Base-by-base conservation (phyloP, 2,329 filamentous ascomycete species). In the Amauroascus verrucosus region DNA sequence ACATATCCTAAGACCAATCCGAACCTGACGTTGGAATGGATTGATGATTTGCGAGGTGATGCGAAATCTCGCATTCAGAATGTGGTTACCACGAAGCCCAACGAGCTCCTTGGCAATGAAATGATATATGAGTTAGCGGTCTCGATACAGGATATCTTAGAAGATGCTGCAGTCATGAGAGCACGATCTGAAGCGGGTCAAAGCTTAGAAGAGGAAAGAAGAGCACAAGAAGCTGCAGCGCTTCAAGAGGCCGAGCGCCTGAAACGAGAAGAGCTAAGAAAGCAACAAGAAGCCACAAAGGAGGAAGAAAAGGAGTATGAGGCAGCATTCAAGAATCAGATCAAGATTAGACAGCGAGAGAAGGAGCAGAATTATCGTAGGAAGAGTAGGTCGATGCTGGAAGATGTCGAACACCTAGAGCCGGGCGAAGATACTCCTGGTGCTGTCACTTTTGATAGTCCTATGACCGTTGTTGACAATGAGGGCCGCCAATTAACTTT, bases 1-100 rank as follows among this genome's bases (percentile, higher is more conserved):
- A 95, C 90, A 0, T 97, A 97, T 66, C 93, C 91, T 3, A 95
- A 88, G 65, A 86, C 88, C 1, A 73, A 82, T 1, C 90, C 90
- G 1, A 72, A 88, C 9, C 71, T 95, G 13, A 81, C 78, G 3
- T 65, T 94, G 43, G 84, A 86, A 58, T 76, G 82, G 52, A 72
- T 82, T 40, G 74, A 76, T 24, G 76, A 79, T 43, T 73, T 95
- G 53, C 82, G 82, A 41, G 84, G 85, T 61, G 82, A 80, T 51
- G 87, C 85, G 1, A 77, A 80, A 54, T 84, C 82, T 64, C 85
- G 84, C 62, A 77, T 95, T 14, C 77, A 84, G 63, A 77, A 81
- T 53, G 76, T 94, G 30, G 73, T 90, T 8, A 79, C 81, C 57
- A 81, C 79, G 2, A 80, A 86, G 47, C 83, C 88, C 7, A 82